A percentile compares a stretch with the other conserved stretches of the same genome.
These are phyloP conservation scores for Populus pruinosa DNA, from an alignment of 345 rosid genomes.

Conservation along the genomic window DNA sequence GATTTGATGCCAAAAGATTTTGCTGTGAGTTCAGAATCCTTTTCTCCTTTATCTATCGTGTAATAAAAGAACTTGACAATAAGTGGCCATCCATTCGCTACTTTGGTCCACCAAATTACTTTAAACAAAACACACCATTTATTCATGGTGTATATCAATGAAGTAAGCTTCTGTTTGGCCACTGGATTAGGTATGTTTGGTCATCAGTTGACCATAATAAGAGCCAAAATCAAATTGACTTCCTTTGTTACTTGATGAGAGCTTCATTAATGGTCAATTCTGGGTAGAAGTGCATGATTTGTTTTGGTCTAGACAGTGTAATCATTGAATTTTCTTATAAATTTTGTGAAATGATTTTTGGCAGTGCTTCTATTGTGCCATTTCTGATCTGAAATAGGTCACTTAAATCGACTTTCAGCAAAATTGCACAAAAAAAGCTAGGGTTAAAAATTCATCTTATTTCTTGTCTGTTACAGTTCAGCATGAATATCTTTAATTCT, in stretches of 20 bases:
- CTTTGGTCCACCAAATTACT: not conserved
- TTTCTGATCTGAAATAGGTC: not conserved
- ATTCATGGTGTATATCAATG: not conserved
- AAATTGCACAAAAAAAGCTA: no score
- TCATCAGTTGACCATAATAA: not conserved
- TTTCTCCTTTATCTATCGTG: not conserved
- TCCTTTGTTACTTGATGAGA: not conserved
- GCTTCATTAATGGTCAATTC: not conserved
- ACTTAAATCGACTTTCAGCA: no score
- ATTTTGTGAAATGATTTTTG: not conserved
- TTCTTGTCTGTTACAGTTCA: not conserved
- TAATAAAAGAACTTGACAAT: not conserved
- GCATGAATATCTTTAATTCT: not conserved
- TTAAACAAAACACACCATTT: not conserved
- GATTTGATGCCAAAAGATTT: slow-evolving; percentile 82
- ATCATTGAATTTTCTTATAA: no score
- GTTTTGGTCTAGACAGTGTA: not conserved
- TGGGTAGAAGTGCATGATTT: not conserved
- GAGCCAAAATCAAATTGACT: not conserved
- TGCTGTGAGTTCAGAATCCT: slow-evolving; percentile 53
- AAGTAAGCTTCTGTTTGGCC: not conserved
- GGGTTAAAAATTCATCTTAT: not conserved
- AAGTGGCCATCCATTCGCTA: not conserved
- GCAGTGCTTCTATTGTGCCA: not conserved
- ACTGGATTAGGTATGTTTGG: not conserved